Base-by-base conservation (phyloP, 176 grass and related monocot species). In the Cenchrus fungigraminus region DNA sequence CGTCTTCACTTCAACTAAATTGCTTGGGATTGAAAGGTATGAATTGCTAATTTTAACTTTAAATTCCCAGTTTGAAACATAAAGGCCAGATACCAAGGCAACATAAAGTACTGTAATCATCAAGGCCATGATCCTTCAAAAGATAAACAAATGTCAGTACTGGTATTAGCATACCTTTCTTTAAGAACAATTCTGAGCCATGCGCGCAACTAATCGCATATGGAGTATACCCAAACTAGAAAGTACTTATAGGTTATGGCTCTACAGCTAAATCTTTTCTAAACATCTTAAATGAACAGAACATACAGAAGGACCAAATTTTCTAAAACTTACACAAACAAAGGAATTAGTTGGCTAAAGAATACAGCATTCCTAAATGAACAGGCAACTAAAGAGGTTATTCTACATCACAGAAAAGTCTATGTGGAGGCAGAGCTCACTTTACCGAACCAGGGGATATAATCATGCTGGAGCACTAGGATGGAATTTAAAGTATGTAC, bases 11-110 rank as follows among this genome's bases (percentile, higher is more conserved):
- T 84, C 68, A 65, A 85, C 65, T 74, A 32, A 43, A 79, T 86
- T 81, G 64, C 40, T 78, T 83, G 82, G 45, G 65, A 29, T 61
- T 77, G 85, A 83, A 79, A 89, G 65, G 29, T 86, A 73, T 73
- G 86, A 88, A 90, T 87, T 94, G 12, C 80, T 86, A 80, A 71
- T 81, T 91, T 92, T 81, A 88, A 85, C 77, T 90, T 92, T 57
- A 79, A 98, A 95, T 78, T 95, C 89, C 96, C 93, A 98, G 65
- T 87, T 88, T 44, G 93, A 72, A 85, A 95, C 93, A 87, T 92
- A 94, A 42, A 98, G 89, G 59, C 93, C 96, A 44, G 89, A 87
- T 55, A 95, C 44, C 88, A 98, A 87, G 57, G 78, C 81, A 83
- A 89, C 58, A 83, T 98, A 95, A n/a, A 91, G 88, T 69, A 78